These are phyloP conservation scores for Protea cynaroides DNA, from an alignment of 164 flowering plant species.

Conservation along the genomic window DNA sequence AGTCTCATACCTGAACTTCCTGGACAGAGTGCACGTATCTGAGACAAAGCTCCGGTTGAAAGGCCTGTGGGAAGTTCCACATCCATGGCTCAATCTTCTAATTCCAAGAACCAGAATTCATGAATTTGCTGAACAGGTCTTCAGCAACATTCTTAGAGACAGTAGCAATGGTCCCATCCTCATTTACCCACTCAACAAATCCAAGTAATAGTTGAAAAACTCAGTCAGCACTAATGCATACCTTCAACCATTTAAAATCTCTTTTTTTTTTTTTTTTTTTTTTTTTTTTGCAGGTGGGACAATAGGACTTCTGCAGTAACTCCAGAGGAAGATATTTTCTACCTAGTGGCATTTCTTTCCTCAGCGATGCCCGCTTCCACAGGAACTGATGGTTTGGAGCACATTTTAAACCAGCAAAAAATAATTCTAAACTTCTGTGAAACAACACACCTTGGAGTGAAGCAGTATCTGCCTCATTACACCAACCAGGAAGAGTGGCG, in stretches of 20 bases:
- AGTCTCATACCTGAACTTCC: slow-evolving; percentile 69
- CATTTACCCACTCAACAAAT: slow-evolving; percentile 79
- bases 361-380: slow-evolving; percentile 62
- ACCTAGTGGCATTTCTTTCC: slow-evolving; percentile 67
- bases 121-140: slow-evolving; percentile 60
- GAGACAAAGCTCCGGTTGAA: slow-evolving; percentile 63
- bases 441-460: slow-evolving; percentile 35
- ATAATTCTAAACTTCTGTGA: slow-evolving; percentile 56
- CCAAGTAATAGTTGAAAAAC: slow-evolving; percentile 42
- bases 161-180: slow-evolving; percentile 78
- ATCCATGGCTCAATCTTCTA: slow-evolving; percentile 94
- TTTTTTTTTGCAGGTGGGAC: slow-evolving; percentile 62
- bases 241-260: neutral
- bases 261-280: neutral
- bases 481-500: slow-evolving; percentile 60
- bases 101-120: slow-evolving; percentile 63
- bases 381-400: slow-evolving; percentile 49
- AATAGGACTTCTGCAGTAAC: slow-evolving; percentile 66
- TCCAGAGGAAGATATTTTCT: slow-evolving; percentile 79
- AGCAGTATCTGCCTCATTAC: slow-evolving; percentile 83
- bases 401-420: slow-evolving; percentile 45
- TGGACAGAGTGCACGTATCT: slow-evolving; percentile 73
- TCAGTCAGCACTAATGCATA: neutral
- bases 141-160: slow-evolving; percentile 65
- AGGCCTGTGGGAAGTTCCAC: slow-evolving; percentile 90